phyloP scores from a whole-genome alignment of 2,329 filamentous ascomycete genomes.

The Neopestalotiopsis sp. region DNA sequence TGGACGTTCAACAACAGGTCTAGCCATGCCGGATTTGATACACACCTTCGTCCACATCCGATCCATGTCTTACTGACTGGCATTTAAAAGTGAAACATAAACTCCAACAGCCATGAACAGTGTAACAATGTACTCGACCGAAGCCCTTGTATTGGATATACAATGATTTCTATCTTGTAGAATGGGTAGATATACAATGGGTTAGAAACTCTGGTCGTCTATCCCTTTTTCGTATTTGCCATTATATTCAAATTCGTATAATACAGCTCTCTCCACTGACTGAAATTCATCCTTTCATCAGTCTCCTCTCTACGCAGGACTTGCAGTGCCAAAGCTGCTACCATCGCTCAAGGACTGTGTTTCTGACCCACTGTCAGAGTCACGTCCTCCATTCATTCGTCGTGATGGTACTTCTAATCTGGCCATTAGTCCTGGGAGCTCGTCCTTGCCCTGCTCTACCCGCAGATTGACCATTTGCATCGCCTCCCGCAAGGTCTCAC shows the following conservation, averaged over 20 bases:
- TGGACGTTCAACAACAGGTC: no score
- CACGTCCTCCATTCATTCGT: conserved; percentile 34
- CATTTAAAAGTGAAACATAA: not conserved
- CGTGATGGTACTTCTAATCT: conserved; percentile 39
- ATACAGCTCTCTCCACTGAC: not conserved
- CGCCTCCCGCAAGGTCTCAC: conserved; percentile 77
- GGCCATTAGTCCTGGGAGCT: conserved; percentile 35
- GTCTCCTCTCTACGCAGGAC: conserved; percentile 30
- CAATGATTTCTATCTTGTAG: no score
- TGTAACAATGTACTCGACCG: not conserved
- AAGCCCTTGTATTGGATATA: no score
- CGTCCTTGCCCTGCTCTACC: conserved; percentile 40
- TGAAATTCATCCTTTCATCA: not conserved
- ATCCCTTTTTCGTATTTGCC: not conserved
- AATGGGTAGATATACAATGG: no score
- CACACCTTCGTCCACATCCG: no score
- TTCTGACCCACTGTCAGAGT: conserved; percentile 38
- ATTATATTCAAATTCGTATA: not conserved
- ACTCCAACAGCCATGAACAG: not conserved
- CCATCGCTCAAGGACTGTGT: conserved; percentile 35
- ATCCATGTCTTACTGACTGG: no score
- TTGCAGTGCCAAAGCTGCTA: conserved; percentile 37
- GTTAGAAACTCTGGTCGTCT: not conserved
- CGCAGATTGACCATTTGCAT: conserved; percentile 65
- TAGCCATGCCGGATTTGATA: no score